A percentile compares a stretch with the other conserved stretches of the same genome.
These are phyloP conservation scores for Pycnococcus provasolii DNA, from an alignment of 139 green algal species.

Conservation along the genomic window DNA sequence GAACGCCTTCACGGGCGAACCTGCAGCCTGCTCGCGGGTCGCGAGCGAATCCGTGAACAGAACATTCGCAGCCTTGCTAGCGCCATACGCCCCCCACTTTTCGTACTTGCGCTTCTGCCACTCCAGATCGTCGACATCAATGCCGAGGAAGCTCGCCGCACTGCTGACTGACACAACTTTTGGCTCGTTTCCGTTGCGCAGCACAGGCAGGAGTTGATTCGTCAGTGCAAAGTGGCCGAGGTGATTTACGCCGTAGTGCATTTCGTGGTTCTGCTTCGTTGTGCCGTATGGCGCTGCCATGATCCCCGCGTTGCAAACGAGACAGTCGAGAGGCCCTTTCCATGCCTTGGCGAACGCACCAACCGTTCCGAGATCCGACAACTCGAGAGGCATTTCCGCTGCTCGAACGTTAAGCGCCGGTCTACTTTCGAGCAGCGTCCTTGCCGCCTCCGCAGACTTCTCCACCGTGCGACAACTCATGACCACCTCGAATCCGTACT, in stretches of 20 bases:
- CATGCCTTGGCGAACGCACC: background rate
- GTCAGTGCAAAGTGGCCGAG: constrained; percentile 10
- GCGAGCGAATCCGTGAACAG: constrained; percentile 13
- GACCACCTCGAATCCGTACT: too few relatives aligned
- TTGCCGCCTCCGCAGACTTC: too few relatives aligned
- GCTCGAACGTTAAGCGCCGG: too few relatives aligned
- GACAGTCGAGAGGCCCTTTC: too few relatives aligned
- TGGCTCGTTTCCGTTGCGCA: background rate
- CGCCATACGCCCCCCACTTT: constrained; percentile 11
- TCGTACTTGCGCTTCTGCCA: constrained; percentile 8
- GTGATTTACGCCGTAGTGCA: constrained; percentile 16
- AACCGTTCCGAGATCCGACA: too few relatives aligned
- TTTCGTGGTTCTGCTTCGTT: constrained; percentile 7
- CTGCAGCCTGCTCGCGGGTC: background rate
- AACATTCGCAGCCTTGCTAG: constrained; percentile 8
- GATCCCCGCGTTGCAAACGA: background rate
- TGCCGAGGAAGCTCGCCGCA: background rate
- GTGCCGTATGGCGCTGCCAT: constrained; percentile 4
- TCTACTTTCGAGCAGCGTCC: too few relatives aligned
- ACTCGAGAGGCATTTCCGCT: too few relatives aligned
- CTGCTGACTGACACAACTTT: background rate
- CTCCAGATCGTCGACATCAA: constrained; percentile 16
- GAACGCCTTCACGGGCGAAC: background rate
- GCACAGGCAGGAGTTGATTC: background rate
- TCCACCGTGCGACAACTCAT: too few relatives aligned